Base-by-base conservation (phyloP, 331 rosid species). In the Spiraea crenata region DNA sequence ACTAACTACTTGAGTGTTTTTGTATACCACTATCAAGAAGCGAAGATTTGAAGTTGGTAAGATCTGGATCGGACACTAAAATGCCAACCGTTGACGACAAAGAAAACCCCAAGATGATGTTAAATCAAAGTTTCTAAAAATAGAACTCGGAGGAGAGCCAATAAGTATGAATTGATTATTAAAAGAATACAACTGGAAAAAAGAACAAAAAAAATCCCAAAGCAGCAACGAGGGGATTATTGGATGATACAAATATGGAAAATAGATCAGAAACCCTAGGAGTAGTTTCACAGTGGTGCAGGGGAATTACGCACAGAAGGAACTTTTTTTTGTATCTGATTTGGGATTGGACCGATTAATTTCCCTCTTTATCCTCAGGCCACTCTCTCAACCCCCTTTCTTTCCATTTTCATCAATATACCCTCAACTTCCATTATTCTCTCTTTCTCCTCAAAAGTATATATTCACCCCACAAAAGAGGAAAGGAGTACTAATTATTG, bases 231-330 rank as follows among this genome's bases (percentile, higher is more conserved):
- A 56, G 31, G 31, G n/a, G 16, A n/a, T 7, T 6, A 37, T 2
- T 2, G 51, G 16, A 15, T 13, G 45, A 20, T 14, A 40, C 35
- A 64, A n/a, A 51, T 15, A 67, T 10, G 49, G 54, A 56, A 74
- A 69, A 39, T 42, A 40, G 51, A 41, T 35, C 84, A 50, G 79
- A 84, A 82, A 73, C 90, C 85, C 87, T 80, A 77, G 76, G 40
- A 45, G 66, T 70, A 73, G 69, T 76, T 25, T 25, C 1, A 37
- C 10, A 52, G 57, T 35, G 76, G 31, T 25, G 31, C 31, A 25
- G 31, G 31, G n/a, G 31, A 25, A 25, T 25, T 25, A 25, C 44
- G 9, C 5, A 50, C 14, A 20, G 35, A 38, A 31, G 39, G 47
- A 17, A 3, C n/a, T n/a, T 25, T 25, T 25, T 25, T 62, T 49